Evolutionary conservation across 345 rosid species (phyloP).

Genomic region (Salix dunnii): DNA sequence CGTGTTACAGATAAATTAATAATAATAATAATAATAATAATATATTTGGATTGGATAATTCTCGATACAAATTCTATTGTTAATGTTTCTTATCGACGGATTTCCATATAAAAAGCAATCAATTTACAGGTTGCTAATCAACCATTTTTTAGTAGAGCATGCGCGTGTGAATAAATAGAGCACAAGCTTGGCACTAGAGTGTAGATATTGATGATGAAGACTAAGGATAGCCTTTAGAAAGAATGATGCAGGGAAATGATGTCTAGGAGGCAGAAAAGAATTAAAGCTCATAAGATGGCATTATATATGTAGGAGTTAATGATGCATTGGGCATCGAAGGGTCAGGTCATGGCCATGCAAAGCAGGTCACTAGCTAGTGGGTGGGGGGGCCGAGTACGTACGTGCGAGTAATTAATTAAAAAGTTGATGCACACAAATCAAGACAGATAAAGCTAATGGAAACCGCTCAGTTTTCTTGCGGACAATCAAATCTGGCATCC

Average conservation of each 20-base stretch:
- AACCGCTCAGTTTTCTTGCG: not conserved
- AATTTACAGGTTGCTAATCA: no score
- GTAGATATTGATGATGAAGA: conserved; percentile 8
- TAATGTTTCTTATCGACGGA: no score
- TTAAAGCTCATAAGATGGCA: conserved; percentile 20
- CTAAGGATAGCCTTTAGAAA: conserved; percentile 14
- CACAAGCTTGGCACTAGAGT: no score
- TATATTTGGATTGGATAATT: no score
- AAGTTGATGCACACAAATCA: not conserved
- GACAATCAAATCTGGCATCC: conserved; percentile 13
- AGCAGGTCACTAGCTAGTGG: conserved; percentile 24
- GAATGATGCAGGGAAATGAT: conserved; percentile 8
- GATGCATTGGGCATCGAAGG: conserved; percentile 8
- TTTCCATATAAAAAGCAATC: no score
- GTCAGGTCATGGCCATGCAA: conserved; percentile 11
- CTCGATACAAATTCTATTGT: no score
- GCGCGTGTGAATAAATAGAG: not conserved
- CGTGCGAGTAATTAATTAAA: conserved; percentile 7
- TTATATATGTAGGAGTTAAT: conserved; percentile 17
- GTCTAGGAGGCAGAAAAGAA: conserved; percentile 16
- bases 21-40: no score
- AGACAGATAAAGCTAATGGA: not conserved
- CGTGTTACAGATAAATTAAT: no score
- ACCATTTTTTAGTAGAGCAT: no score
- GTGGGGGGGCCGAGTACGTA: conserved; percentile 44